Percentiles rank a stretch among this genome's conserved stretches.
Evolutionary conservation across 352 stramenopile species (phyloP).

Genomic region (Pythium monospermum): DNA sequence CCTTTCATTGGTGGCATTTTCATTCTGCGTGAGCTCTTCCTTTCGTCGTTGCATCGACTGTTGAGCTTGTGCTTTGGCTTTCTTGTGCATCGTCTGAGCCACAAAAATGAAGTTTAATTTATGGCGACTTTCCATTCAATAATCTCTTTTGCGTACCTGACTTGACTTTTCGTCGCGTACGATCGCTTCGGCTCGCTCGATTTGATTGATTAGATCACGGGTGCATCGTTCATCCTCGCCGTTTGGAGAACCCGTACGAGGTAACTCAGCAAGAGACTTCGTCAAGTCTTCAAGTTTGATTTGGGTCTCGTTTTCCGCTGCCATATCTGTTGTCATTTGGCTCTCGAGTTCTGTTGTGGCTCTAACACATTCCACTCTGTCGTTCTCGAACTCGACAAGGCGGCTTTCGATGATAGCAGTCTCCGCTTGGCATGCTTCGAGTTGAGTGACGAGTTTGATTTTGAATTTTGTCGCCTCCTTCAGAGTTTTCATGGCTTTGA

Average conservation of each 20-base stretch:
- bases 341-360: neutral
- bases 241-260: neutral
- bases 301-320: neutral
- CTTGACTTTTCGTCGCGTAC: neutral
- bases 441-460: neutral
- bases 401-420: neutral
- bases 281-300: neutral
- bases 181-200: neutral
- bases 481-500: neutral
- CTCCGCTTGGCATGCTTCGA: conserved; percentile 2
- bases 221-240: neutral
- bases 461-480: conserved; percentile 1
- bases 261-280: neutral
- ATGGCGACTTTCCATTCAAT: too few relatives aligned
- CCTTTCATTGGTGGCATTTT: too few relatives aligned
- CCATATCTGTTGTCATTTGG: neutral
- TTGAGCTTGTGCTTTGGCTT: too few relatives aligned
- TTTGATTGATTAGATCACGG: neutral
- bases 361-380: neutral
- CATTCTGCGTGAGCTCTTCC: too few relatives aligned
- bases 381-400: neutral
- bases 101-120: too few relatives aligned
- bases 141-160: neutral
- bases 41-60: too few relatives aligned
- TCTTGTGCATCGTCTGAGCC: too few relatives aligned